These are phyloP conservation scores for Boletus nobilissimus DNA, from an alignment of 1,284 basidiomycete species.

Conservation along the genomic window DNA sequence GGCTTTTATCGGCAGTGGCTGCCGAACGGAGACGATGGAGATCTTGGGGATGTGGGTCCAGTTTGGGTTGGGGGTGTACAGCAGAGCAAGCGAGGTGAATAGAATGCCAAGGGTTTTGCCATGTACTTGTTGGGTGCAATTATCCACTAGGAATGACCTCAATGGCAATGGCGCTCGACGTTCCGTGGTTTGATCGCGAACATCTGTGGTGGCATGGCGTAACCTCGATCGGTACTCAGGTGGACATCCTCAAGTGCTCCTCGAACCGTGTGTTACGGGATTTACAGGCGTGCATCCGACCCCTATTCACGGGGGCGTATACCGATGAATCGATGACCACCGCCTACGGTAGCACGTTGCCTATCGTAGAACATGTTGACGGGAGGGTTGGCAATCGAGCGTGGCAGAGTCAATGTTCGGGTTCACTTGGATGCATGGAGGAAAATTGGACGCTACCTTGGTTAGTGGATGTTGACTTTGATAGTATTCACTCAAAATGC, in stretches of 20 bases:
- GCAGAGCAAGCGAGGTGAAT: slow-evolving; percentile 68
- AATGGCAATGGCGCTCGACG: too few species aligned
- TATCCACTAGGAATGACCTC: slow-evolving; percentile 77
- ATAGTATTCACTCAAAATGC: too few species aligned
- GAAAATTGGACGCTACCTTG: too few species aligned
- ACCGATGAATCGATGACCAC: too few species aligned
- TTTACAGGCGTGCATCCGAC: too few species aligned
- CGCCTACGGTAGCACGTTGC: too few species aligned
- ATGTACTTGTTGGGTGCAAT: slow-evolving; percentile 93
- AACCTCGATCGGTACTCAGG: slow-evolving; percentile 90
- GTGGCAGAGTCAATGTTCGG: slow-evolving; percentile 48
- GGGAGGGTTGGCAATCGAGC: slow-evolving; percentile 39
- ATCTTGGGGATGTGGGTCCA: slow-evolving; percentile 88
- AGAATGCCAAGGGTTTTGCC: slow-evolving; percentile 97
- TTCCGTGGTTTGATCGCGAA: too few species aligned
- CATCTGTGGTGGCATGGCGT: slow-evolving; percentile 78
- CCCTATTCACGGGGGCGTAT: too few species aligned
- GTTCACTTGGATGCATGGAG: too few species aligned
- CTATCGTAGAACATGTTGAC: slow-evolving; percentile 50
- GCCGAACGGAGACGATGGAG: slow-evolving; percentile 85
- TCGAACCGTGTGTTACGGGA: slow-evolving; percentile 92
- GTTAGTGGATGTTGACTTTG: too few species aligned
- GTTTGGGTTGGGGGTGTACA: slow-evolving; percentile 74
- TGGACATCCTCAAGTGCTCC: slow-evolving; percentile 97
- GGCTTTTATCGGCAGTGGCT: slow-evolving; percentile 84